Base-by-base conservation (phyloP, 1,284 basidiomycete species). In the Trichosporon coremiiforme region DNA sequence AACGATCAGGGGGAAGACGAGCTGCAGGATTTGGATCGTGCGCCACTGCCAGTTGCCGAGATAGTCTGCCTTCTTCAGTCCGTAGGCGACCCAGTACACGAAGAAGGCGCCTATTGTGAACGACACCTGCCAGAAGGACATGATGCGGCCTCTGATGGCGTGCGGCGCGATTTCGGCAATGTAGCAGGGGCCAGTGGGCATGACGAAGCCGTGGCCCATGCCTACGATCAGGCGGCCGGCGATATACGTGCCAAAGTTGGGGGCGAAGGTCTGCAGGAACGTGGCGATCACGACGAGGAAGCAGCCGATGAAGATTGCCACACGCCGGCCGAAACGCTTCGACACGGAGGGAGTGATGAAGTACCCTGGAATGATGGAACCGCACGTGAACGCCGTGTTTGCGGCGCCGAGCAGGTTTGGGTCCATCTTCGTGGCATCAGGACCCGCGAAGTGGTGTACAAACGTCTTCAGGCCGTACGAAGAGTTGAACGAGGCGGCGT, bases 21-120 rank as follows among this genome's bases (percentile, higher is more conserved):
- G 60, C 50, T 73, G 72, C 22, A 73, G 41, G 35, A 73, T 65
- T 10, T 71, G 60, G 31, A 68, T 67, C 15, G 66, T 53, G 36
- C 68, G 66, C 65, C 65, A 73, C 55, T 70, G 70, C 72, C 72
- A 73, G 60, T 69, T 31, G 8, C 72, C 72, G 38, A 70, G 69
- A 25, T 70, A 67, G 12, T 65, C 65, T 6, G 70, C 25, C 68
- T 71, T 73, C 38, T 66, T 70, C 10, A 67, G 66, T 8, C 69
- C 72, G 35, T 65, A 62, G 65, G 62, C 68, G 36, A 53, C 50
- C 66, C 66, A 66, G 66, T 66, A 66, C 25, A 66, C 66, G 25
- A 66, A 41, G 55, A 45, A 38, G n/a, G 66, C 66, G 22, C 66
- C 66, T 15, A 66, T 62, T 1, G 66, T 66, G 66, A 41, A 66